Base-by-base conservation (phyloP, 257 asterid genomes). In the Petunia axillaris region DNA sequence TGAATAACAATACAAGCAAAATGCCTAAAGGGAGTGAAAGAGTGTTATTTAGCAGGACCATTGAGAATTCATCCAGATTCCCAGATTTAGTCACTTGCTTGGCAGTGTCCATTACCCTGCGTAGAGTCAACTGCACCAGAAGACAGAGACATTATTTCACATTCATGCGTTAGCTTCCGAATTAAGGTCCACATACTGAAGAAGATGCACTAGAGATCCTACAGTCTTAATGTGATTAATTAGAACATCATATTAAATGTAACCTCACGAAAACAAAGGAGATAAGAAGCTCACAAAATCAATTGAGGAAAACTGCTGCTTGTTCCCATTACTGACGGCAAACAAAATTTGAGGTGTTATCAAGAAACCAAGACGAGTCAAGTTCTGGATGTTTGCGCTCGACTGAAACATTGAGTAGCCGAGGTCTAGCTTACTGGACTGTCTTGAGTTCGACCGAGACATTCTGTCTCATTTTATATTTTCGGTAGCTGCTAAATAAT, bases 101-200 rank as follows among this genome's bases (percentile, higher is more conserved):
- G 63, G 98, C 98, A 25, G 96, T 93, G 80, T 94, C 98, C 98
- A 94, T 94, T 38, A 93, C 90, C 88, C 98, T 90, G 75, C 98
- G 93, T 81, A 94, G 81, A 8, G 96, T 94, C 78, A 94, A 85
- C 98, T 94, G 92, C 89, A 87, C 70, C 62, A 41, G 80, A 52
- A 81, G 77, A 48, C 37, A 46, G 36, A 36, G 50, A 48, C 4
- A 36, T 15, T 8, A 48, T 39, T 39, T 36, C 5, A 11, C 44
- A 14, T 6, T 71, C 3, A 73, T 35, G 46, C 44, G 6, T 48
- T 50, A 73, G 35, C 60, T 25, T 73, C 40, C 44, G 78, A 50
- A 65, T 48, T 50, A 38, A 73, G 43, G 59, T 73, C 43, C 48
- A 50, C 44, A 48, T 35, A 50, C 1, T 52, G 25, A 71, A 71